A percentile compares a stretch with the other conserved stretches of the same genome.
These are phyloP conservation scores for Alternaria angustiovoidea DNA, from an alignment of 2,329 filamentous ascomycete genomes.

Conservation along the genomic window DNA sequence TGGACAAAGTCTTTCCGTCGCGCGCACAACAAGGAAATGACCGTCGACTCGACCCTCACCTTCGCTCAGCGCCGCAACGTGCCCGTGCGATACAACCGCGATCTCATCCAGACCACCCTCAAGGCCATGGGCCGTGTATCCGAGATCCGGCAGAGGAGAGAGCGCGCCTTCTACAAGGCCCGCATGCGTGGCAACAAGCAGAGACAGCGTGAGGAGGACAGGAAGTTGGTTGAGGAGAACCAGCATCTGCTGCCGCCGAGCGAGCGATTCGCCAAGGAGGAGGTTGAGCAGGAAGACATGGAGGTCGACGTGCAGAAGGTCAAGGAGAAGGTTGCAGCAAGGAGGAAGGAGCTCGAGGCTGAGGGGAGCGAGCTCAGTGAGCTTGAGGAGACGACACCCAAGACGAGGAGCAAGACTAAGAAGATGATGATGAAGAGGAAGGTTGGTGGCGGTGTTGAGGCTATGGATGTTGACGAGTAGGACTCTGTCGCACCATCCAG, in stretches of 20 bases:
- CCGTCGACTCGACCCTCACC: conserved; percentile 90
- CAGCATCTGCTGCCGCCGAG: conserved; percentile 82
- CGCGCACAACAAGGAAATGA: conserved; percentile 68
- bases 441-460: conserved; percentile 56
- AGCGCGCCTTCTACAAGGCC: conserved; percentile 92
- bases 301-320: conserved; percentile 54
- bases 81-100: conserved; percentile 94
- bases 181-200: conserved; percentile 92
- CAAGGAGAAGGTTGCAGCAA: conserved; percentile 62
- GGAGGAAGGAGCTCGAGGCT: conserved; percentile 71
- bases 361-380: conserved; percentile 57
- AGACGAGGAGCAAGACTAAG: conserved; percentile 58
- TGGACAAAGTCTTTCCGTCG: conserved; percentile 60
- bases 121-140: conserved; percentile 89
- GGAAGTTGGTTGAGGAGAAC: conserved; percentile 90
- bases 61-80: conserved; percentile 94
- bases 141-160: conserved; percentile 83
- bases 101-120: conserved; percentile 85
- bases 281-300: conserved; percentile 69
- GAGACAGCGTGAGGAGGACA: conserved; percentile 77
- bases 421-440: conserved; percentile 53
- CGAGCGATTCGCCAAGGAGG: conserved; percentile 54
- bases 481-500: neutral
- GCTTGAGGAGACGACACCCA: conserved; percentile 45
- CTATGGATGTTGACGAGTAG: conserved; percentile 57